These are phyloP conservation scores for Colletotrichum sp. DNA, from an alignment of 2,329 filamentous ascomycete species.

Conservation along the genomic window DNA sequence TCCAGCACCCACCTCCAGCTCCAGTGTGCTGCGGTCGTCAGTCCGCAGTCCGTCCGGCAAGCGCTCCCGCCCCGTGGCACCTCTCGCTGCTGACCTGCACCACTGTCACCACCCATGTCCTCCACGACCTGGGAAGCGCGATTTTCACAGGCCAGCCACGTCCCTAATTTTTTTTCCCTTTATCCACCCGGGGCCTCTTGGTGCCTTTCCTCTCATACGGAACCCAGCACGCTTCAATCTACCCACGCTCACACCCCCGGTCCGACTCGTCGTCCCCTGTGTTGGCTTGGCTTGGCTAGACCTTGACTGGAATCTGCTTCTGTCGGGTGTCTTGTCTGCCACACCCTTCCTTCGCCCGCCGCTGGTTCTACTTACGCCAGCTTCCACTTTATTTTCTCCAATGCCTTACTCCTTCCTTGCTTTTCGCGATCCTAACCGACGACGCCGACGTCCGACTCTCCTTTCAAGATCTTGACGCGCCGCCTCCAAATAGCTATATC, in stretches of 20 bases:
- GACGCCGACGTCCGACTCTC: not conserved
- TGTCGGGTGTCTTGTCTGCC: constrained; percentile 29
- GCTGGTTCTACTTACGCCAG: not conserved
- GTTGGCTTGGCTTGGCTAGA: constrained; percentile 12
- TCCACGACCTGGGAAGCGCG: not conserved
- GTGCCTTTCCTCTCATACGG: not conserved
- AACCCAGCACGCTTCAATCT: constrained; percentile 2
- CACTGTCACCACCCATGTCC: not conserved
- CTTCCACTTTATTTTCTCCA: constrained; percentile 11
- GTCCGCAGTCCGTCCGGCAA: not conserved
- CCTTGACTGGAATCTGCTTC: constrained; percentile 27
- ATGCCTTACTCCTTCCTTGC: constrained; percentile 15
- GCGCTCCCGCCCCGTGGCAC: not conserved
- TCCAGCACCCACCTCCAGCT: not conserved
- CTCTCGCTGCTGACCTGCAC: not conserved
- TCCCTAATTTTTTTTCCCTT: not conserved
- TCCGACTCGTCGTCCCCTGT: constrained; percentile 5
- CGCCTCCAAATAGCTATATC: constrained; percentile 3
- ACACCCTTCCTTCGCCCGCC: constrained; percentile 18
- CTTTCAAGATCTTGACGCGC: not conserved
- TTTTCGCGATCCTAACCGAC: constrained; percentile 16
- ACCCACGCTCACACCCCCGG: constrained; percentile 4
- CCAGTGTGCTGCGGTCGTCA: not conserved
- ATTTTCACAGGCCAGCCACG: constrained; percentile 10
- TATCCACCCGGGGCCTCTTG: not conserved